These are phyloP conservation scores for Chenopodium formosanum DNA, from an alignment of 148 eudicot genomes.

Conservation along the genomic window DNA sequence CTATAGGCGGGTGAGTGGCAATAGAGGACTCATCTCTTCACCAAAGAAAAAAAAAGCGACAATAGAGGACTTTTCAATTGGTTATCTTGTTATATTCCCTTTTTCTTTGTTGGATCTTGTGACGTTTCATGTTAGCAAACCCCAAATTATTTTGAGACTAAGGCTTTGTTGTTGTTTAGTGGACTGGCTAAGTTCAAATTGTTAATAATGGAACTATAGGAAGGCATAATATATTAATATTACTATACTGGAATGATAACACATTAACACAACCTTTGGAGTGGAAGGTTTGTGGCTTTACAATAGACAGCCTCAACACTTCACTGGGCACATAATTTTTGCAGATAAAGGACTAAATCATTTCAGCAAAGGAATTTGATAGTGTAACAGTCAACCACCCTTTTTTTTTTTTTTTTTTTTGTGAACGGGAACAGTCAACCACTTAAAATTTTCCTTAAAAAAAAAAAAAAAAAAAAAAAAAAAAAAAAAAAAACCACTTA, in stretches of 20 bases:
- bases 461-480: no score
- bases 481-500: no score
- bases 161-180: no score
- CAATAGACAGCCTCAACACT: not conserved
- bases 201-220: not conserved
- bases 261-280: not conserved
- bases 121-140: no score
- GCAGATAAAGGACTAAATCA: not conserved
- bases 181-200: not conserved
- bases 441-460: no score
- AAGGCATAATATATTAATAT: not conserved
- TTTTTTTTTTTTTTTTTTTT: no score
- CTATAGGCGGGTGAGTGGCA: not conserved
- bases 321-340: not conserved
- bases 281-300: not conserved
- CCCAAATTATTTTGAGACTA: no score
- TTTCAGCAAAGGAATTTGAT: not conserved
- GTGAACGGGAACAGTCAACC: no score
- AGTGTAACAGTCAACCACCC: not conserved
- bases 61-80: no score
- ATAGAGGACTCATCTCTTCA: not conserved
- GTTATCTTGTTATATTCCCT: no score
- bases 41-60: not conserved
- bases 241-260: not conserved
- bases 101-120: no score